Percentiles rank a stretch among this genome's conserved stretches.
phyloP scores from a whole-genome alignment of 2,329 filamentous ascomycete genomes.

The Neocatenulostroma microsporum region DNA sequence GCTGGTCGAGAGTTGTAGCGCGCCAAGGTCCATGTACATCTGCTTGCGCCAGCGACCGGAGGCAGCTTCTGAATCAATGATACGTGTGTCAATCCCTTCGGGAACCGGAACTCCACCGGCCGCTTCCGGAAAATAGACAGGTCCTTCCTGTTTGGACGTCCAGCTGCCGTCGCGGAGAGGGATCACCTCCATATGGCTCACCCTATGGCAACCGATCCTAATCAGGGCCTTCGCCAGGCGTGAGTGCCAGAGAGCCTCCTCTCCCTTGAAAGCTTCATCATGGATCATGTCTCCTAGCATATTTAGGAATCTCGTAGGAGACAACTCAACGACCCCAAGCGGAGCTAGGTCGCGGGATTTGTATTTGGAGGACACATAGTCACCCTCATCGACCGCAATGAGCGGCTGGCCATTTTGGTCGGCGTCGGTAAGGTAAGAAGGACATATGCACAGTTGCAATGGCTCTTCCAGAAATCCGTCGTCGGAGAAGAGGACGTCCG shows the following conservation, averaged over 20 bases:
- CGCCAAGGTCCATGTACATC: constrained; percentile 2
- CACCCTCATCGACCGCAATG: background rate
- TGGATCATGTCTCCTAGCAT: background rate
- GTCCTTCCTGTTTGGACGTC: background rate
- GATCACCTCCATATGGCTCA: constrained; percentile 6
- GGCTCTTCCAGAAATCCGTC: background rate
- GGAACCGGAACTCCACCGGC: constrained; percentile 7
- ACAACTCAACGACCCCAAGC: background rate
- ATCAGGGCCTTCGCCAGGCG: constrained; percentile 5
- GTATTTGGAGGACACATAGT: background rate
- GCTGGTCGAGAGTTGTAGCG: background rate
- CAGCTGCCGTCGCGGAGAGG: constrained; percentile 9
- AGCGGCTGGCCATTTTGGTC: too few relatives aligned
- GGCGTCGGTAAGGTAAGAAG: too few relatives aligned
- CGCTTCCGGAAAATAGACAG: constrained; percentile 10
- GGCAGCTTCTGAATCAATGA: constrained; percentile 6
- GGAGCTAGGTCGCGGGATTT: background rate
- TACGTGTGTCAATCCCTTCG: constrained; percentile 7
- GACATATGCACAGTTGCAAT: too few relatives aligned
- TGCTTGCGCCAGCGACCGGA: background rate
- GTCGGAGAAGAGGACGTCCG: background rate
- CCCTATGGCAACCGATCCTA: background rate
- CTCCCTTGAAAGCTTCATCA: background rate
- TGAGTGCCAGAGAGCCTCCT: constrained; percentile 7
- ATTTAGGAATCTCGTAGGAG: background rate